These are phyloP conservation scores for Candida argentea DNA, from an alignment of 805 yeast species.

Conservation along the genomic window DNA sequence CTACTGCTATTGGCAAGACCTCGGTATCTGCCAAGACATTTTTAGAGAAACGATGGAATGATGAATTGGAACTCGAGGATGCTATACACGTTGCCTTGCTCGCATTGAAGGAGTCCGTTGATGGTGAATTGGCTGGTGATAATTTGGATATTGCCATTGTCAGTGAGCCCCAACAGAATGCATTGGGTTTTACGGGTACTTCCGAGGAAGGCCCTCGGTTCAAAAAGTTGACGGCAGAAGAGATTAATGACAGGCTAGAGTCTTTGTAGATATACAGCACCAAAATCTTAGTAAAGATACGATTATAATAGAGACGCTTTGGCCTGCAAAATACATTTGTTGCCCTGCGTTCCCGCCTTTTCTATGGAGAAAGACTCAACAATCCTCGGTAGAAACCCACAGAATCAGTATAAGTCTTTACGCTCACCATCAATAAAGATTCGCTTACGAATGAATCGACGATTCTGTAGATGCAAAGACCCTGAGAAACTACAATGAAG, in stretches of 20 bases:
- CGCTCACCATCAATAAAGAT: too few species aligned
- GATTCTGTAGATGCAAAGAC: too few species aligned
- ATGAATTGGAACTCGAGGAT: slow-evolving; percentile 92
- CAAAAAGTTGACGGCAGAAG: slow-evolving; percentile 76
- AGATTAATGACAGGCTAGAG: slow-evolving; percentile 91
- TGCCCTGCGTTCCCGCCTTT: background rate
- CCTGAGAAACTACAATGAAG: too few species aligned
- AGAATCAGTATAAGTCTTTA: too few species aligned
- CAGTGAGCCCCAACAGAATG: slow-evolving; percentile 70
- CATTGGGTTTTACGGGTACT: slow-evolving; percentile 82
- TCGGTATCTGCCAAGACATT: slow-evolving; percentile 95
- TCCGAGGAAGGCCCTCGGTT: slow-evolving; percentile 82
- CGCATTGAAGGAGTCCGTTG: slow-evolving; percentile 92
- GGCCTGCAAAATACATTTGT: too few species aligned
- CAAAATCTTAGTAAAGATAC: too few species aligned
- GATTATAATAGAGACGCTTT: background rate
- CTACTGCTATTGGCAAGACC: slow-evolving; percentile 97
- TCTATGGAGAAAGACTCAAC: too few species aligned
- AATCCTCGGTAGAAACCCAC: too few species aligned
- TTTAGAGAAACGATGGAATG: slow-evolving; percentile 96
- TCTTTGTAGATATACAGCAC: slow-evolving; percentile 64
- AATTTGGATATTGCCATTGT: slow-evolving; percentile 88
- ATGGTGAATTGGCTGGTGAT: slow-evolving; percentile 95
- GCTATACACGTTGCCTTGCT: slow-evolving; percentile 93
- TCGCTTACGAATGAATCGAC: too few species aligned